Evolutionary conservation across 768 basidiomycete species (phyloP).

Genomic region (Russula earlei): DNA sequence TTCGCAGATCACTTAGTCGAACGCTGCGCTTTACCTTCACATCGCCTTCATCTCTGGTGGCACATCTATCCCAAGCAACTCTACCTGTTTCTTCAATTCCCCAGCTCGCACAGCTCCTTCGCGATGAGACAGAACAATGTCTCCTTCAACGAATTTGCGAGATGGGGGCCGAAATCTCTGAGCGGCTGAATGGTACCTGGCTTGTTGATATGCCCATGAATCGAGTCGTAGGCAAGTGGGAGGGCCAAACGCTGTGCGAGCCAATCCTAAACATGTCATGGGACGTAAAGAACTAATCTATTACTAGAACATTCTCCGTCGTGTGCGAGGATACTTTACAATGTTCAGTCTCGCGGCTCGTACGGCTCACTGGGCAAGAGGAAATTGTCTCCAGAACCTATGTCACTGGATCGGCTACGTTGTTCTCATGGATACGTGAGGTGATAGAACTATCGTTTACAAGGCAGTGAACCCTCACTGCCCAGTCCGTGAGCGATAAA

Average conservation of each 20-base stretch:
- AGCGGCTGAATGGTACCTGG: conserved; percentile 49
- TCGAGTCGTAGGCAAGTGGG: conserved; percentile 63
- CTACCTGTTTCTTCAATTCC: conserved; percentile 64
- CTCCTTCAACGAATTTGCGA: conserved; percentile 62
- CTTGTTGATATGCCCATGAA: conserved; percentile 67
- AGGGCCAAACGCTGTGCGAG: conserved; percentile 65
- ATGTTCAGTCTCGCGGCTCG: conserved; percentile 11
- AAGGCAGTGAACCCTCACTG: background rate
- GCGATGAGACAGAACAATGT: conserved; percentile 68
- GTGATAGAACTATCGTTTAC: conserved; percentile 11
- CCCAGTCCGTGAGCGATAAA: background rate
- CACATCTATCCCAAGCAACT: conserved; percentile 73
- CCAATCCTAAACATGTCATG: background rate
- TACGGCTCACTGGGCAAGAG: background rate
- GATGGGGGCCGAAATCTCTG: conserved; percentile 49
- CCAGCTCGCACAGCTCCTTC: conserved; percentile 63
- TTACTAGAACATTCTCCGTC: conserved; percentile 7
- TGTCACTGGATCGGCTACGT: background rate
- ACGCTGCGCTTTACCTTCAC: conserved; percentile 66
- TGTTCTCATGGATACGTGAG: conserved; percentile 16
- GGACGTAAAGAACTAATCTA: background rate
- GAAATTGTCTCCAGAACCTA: conserved; percentile 6
- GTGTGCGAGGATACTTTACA: conserved; percentile 4
- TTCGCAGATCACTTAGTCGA: conserved; percentile 35
- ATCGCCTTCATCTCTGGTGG: conserved; percentile 69